Evolutionary conservation across 768 basidiomycete species (phyloP).

Genomic region (Lactarius evosmus): DNA sequence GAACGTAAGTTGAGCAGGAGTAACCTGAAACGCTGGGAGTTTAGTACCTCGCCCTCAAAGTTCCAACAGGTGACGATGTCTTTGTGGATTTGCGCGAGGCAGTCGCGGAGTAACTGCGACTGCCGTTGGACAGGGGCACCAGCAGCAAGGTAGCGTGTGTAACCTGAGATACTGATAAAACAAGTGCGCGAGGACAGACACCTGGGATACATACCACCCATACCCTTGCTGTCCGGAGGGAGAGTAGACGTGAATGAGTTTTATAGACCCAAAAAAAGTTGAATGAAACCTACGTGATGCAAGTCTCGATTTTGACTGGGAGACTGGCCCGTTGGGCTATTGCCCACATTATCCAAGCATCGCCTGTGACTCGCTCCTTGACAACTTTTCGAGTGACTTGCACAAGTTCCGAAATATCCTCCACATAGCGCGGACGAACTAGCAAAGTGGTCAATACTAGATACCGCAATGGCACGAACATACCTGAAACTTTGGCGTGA

Average conservation of each 20-base stretch:
- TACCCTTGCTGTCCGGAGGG: neutral
- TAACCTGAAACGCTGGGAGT: neutral
- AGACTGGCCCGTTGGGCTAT: too few relatives aligned
- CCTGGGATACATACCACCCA: neutral
- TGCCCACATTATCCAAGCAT: too few relatives aligned
- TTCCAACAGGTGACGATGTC: neutral
- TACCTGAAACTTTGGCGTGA: neutral
- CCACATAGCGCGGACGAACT: neutral
- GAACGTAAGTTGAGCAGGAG: too few relatives aligned
- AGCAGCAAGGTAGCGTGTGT: neutral
- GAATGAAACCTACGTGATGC: too few relatives aligned
- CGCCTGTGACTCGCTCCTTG: neutral
- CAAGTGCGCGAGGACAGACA: too few relatives aligned
- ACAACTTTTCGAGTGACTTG: neutral
- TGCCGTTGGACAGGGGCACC: too few relatives aligned
- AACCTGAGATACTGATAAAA: neutral
- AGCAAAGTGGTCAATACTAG: neutral
- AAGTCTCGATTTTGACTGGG: too few relatives aligned
- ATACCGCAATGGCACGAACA: neutral
- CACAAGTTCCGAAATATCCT: neutral
- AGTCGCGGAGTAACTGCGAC: neutral
- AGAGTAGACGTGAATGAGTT: neutral
- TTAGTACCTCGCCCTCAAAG: neutral
- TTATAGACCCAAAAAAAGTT: neutral
- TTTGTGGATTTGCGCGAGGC: neutral